These are phyloP conservation scores for Poronia punctata DNA, from an alignment of 495 filamentous ascomycete genomes.

Conservation along the genomic window DNA sequence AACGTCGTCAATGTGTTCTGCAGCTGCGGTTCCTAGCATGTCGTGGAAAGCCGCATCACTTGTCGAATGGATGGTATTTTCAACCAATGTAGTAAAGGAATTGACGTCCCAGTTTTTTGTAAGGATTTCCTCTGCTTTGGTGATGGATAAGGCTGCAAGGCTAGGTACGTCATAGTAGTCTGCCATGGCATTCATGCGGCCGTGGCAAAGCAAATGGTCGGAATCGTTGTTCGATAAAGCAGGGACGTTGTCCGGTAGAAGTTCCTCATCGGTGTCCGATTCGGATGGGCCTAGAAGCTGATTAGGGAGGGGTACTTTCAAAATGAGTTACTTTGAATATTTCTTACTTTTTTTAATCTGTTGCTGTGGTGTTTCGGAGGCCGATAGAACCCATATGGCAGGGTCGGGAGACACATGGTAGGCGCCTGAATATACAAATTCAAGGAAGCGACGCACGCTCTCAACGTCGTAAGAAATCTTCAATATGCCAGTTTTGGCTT, in stretches of 20 bases:
- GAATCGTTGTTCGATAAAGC: neutral
- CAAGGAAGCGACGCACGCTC: neutral
- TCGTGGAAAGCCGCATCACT: neutral
- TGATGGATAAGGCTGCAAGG: neutral
- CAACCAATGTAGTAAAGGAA: neutral
- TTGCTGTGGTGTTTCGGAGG: neutral
- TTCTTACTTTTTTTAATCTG: neutral
- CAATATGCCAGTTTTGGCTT: neutral
- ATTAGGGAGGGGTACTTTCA: neutral
- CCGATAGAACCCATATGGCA: neutral
- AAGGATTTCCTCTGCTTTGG: neutral
- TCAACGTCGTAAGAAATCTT: neutral
- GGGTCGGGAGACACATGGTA: neutral
- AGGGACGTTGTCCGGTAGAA: no score
- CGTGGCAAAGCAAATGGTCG: conserved; percentile 1
- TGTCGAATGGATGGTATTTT: neutral
- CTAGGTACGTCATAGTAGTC: neutral
- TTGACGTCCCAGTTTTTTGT: neutral
- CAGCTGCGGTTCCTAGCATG: neutral
- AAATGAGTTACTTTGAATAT: neutral
- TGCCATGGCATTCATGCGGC: neutral
- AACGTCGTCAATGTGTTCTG: neutral
- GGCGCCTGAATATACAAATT: conserved; percentile 1
- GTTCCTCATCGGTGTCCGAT: neutral
- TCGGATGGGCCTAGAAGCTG: neutral